Evolutionary conservation across 257 asterid genomes (phyloP), one percentile per base, ranked within the genome.

Genomic region (Jacaranda copaia): DNA sequence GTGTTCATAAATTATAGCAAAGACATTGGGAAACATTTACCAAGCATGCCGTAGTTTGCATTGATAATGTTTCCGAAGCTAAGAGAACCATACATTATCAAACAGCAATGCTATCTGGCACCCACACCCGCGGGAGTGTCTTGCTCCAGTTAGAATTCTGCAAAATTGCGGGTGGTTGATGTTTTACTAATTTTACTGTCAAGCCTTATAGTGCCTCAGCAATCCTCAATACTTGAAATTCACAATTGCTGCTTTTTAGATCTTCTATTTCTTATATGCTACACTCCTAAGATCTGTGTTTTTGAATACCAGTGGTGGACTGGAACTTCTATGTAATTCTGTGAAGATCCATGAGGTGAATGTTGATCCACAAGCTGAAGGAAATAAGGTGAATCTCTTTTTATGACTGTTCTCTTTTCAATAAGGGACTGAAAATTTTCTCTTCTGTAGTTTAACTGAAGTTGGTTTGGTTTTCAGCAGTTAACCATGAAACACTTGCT

Each of bases 311-410:
- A 96, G 99, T 56, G 99, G 99, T 39, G 99, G 99, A 49, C 86
- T 92, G 84, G 99, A 95, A 82, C 96, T 95, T 84, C 89, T 95
- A 15, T 93, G 98, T 82, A 78, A 93, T 80, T 96, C 98, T 42
- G 92, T 88, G 82, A 96, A 90, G 89, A 90, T 88, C 79, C 99
- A 96, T 78, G 62, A 84, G 52, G 93, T 93, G 48, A 84, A 79
- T 81, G 91, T 96, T 36, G 93, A 86, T 71, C 86, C 85, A 49
- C 85, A 82, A 70, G 78, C 79, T 68, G 96, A 82, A 61, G 97
- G 78, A 85, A 58, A 85, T 77, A 81, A 88, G 94, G 99, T 91
- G 77, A 76, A 35, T 70, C 58, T 67, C 69, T 35, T 76, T 80
- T 69, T 49, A 5, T 36, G 60, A 16, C 46, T 55, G 71, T 72